Conservation (phyloP, 768 basidiomycete genomes). For the Hygrocybe punicea region DNA sequence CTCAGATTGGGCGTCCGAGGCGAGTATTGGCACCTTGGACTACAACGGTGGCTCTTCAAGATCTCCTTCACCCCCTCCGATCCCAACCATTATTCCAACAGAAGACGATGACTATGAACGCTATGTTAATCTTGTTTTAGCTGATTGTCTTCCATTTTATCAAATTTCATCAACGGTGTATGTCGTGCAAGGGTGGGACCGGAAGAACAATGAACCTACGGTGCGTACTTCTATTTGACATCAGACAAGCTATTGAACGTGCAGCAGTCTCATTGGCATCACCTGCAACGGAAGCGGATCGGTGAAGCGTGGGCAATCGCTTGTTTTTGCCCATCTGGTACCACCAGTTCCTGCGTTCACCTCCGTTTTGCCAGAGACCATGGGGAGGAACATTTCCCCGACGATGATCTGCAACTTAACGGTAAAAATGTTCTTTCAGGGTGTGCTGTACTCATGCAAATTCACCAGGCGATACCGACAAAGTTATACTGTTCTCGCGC, state of each 20-base stretch:
- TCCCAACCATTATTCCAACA: not conserved
- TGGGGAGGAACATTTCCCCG: constrained; percentile 7
- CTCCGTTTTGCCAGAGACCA: not conserved
- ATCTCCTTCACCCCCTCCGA: not conserved
- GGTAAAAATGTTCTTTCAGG: not conserved
- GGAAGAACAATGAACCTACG: not conserved
- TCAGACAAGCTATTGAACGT: not conserved
- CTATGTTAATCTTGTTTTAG: constrained; percentile 7
- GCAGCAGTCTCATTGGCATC: constrained; percentile 3
- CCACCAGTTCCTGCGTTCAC: constrained; percentile 7
- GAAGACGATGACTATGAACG: not conserved
- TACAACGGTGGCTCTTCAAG: not conserved
- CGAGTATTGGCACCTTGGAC: not conserved
- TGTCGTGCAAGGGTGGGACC: constrained; percentile 17
- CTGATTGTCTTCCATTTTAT: constrained; percentile 7
- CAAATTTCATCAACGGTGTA: constrained; percentile 8
- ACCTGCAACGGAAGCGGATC: constrained; percentile 10
- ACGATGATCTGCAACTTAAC: not conserved
- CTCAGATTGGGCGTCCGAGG: not conserved
- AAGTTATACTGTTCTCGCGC: constrained; percentile 10
- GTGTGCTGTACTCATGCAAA: not conserved
- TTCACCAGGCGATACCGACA: not conserved
- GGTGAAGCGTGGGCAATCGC: constrained; percentile 1
- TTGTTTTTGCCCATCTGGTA: constrained; percentile 6
- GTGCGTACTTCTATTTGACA: not conserved